Evolutionary conservation across 345 rosid genomes (phyloP).

Genomic region (Populus alba): DNA sequence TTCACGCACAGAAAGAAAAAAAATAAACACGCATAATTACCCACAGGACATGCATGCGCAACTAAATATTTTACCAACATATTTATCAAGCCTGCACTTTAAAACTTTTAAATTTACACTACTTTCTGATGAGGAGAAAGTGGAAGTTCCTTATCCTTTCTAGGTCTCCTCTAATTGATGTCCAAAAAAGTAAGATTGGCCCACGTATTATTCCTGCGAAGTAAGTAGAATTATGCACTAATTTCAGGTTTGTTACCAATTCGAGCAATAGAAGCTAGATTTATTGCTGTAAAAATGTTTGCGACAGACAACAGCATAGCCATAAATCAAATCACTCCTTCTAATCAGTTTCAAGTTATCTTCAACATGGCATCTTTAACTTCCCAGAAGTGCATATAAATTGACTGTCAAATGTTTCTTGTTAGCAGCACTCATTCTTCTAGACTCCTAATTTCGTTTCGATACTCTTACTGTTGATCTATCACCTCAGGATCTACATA

Average conservation of each 20-base stretch:
- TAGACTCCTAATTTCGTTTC: neutral
- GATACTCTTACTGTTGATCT: neutral
- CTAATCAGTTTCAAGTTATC: no score
- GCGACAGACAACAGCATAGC: conserved; percentile 23
- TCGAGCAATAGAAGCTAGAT: conserved; percentile 29
- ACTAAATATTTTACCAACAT: neutral
- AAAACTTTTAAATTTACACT: neutral
- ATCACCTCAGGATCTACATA: neutral
- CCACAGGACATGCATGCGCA: neutral
- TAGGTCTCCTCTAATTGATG: conserved; percentile 26
- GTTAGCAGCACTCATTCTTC: neutral
- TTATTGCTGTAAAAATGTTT: conserved; percentile 25
- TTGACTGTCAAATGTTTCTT: neutral
- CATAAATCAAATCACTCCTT: conserved; percentile 15
- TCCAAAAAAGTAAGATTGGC: conserved; percentile 28
- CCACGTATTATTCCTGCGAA: conserved; percentile 24
- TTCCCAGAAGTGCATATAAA: no score
- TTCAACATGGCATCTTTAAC: no score
- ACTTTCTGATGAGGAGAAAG: conserved; percentile 8
- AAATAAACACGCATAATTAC: neutral
- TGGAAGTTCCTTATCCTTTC: conserved; percentile 22
- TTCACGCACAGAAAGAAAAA: neutral
- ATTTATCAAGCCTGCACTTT: neutral
- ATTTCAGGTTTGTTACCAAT: neutral
- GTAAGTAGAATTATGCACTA: neutral